phyloP scores from a whole-genome alignment of 179 eudicot species.

The Patellifolia procumbens region DNA sequence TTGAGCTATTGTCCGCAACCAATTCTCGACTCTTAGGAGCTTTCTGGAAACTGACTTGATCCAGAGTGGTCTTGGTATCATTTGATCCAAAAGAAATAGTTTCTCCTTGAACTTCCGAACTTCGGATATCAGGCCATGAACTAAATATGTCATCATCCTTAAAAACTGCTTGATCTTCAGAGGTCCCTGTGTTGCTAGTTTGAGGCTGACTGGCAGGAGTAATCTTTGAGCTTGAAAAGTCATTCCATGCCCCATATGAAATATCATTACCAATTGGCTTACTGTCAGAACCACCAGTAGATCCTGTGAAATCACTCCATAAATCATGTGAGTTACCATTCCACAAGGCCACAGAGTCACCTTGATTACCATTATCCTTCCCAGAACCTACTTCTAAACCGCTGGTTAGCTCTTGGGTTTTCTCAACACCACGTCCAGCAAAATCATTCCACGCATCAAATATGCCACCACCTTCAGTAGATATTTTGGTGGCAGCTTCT shows the following conservation, averaged over 20 bases:
- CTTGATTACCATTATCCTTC: slow-evolving; percentile 7
- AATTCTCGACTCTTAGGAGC: slow-evolving; percentile 11
- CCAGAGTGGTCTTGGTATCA: slow-evolving; percentile 10
- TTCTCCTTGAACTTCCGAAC: slow-evolving; percentile 19
- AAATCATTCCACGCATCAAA: slow-evolving; percentile 28
- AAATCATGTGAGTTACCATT: slow-evolving; percentile 18
- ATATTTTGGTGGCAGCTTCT: slow-evolving; percentile 6
- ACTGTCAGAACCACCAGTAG: slow-evolving; percentile 20
- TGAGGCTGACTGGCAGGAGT: slow-evolving; percentile 21
- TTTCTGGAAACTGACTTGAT: not conserved
- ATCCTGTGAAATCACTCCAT: slow-evolving; percentile 36
- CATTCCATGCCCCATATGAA: slow-evolving; percentile 28
- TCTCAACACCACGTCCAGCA: slow-evolving; percentile 6
- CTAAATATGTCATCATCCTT: slow-evolving; percentile 24
- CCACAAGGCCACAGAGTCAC: slow-evolving; percentile 4
- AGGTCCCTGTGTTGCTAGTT: slow-evolving; percentile 14
- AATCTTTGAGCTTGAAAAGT: slow-evolving; percentile 28
- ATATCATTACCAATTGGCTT: slow-evolving; percentile 24
- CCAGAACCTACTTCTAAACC: slow-evolving; percentile 8
- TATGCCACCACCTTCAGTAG: slow-evolving; percentile 13
- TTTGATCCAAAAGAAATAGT: slow-evolving; percentile 12
- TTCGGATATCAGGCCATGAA: slow-evolving; percentile 38
- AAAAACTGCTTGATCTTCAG: slow-evolving; percentile 21
- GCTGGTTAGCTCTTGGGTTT: slow-evolving; percentile 10
- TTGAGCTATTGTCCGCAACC: slow-evolving; percentile 20